Evolutionary conservation across 192 early-diverging fungal genomes (phyloP).

Genomic region (Mortierella hygrophila): DNA sequence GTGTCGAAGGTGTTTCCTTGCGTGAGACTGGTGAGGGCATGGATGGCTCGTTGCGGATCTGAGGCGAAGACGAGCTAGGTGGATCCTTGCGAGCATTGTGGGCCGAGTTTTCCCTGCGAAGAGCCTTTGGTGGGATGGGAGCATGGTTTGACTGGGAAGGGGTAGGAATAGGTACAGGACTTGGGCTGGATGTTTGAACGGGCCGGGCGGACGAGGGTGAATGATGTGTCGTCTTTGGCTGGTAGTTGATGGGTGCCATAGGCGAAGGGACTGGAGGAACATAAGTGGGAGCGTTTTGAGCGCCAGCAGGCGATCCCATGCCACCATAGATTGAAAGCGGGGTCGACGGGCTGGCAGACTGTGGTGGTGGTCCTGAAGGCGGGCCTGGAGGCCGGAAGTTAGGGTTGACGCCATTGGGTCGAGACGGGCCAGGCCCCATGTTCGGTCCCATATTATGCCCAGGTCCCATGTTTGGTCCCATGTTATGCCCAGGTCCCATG

Average conservation of each 20-base stretch:
- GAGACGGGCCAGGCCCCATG: conserved; percentile 15
- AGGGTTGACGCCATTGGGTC: not conserved
- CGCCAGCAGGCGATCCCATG: conserved; percentile 18
- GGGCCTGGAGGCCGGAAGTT: not conserved
- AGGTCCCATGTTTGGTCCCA: conserved; percentile 22
- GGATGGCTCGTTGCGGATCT: conserved; percentile 38
- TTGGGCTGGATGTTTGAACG: conserved; percentile 1
- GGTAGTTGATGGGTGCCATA: conserved; percentile 23
- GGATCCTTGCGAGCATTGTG: conserved; percentile 33
- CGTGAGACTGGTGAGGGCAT: conserved; percentile 29
- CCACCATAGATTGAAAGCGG: conserved; percentile 37
- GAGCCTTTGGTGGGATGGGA: conserved; percentile 17
- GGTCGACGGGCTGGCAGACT: not conserved
- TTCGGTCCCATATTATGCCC: conserved; percentile 24
- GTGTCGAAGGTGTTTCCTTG: conserved; percentile 18
- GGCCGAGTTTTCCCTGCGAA: conserved; percentile 45
- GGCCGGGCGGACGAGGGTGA: conserved; percentile 12
- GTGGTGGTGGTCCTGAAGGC: conserved; percentile 13
- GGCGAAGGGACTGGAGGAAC: not conserved
- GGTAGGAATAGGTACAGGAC: not conserved
- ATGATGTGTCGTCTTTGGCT: conserved; percentile 30
- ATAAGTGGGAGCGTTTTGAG: not conserved
- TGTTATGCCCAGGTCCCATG: conserved; percentile 26
- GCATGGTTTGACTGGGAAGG: conserved; percentile 5
- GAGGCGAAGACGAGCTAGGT: conserved; percentile 20